phyloP scores from a whole-genome alignment of 345 rosid species.

The Mallotus nudiflorus region DNA sequence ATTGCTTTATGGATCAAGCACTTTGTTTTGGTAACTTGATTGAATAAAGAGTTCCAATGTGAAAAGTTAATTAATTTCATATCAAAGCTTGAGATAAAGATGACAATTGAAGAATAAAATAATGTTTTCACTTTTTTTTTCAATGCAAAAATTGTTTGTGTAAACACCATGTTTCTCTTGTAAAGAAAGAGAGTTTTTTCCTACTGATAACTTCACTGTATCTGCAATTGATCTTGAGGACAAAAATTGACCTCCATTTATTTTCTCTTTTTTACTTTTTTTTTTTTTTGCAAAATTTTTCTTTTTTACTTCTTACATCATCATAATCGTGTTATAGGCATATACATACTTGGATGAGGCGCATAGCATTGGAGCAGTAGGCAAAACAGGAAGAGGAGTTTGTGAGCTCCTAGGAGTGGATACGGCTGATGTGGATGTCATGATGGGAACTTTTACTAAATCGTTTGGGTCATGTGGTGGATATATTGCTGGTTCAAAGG shows the following conservation, averaged over 20 bases:
- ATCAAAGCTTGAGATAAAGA: neutral
- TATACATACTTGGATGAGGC: slow-evolving; percentile 94
- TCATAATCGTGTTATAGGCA: slow-evolving; percentile 40
- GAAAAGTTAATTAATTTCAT: neutral
- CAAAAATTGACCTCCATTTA: neutral
- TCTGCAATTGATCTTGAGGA: neutral
- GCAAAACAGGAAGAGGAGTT: slow-evolving; percentile 90
- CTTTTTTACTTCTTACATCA: neutral
- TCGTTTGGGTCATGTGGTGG: slow-evolving; percentile 99
- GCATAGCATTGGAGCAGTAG: slow-evolving; percentile 97
- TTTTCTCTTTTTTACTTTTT: no score
- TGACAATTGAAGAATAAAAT: neutral
- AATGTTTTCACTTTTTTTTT: neutral
- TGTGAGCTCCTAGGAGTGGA: slow-evolving; percentile 96
- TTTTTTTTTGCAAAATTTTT: no score
- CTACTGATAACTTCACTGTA: neutral
- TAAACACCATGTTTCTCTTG: neutral
- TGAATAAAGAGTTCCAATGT: neutral
- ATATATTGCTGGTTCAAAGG: slow-evolving; percentile 97
- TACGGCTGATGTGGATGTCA: slow-evolving; percentile 85
- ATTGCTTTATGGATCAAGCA: neutral
- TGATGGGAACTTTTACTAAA: slow-evolving; percentile 99
- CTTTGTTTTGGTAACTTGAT: neutral
- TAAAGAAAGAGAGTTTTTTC: neutral
- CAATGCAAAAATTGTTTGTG: neutral